phyloP scores from a whole-genome alignment of 306 rosid species.

The Begonia masoniana region DNA sequence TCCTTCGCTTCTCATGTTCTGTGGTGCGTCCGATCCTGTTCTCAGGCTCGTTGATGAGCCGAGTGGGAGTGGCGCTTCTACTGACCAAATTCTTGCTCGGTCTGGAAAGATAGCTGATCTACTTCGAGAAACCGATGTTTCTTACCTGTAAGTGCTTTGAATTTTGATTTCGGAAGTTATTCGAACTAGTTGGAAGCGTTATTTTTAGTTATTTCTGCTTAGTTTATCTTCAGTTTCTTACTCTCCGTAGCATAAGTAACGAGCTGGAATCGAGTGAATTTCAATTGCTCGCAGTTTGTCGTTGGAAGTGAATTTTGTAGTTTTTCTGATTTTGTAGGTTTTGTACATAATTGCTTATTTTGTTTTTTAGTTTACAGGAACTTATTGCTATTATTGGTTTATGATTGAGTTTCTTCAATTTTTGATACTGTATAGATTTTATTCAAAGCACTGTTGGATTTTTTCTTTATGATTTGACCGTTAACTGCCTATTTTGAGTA shows the following conservation, averaged over 20 bases:
- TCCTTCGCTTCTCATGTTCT: conserved; percentile 89
- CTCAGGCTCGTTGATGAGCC: conserved; percentile 53
- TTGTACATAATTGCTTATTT: not conserved
- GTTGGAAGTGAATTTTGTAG: not conserved
- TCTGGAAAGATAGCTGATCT: conserved; percentile 75
- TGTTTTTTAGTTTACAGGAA: not conserved
- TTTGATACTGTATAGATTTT: too few species aligned
- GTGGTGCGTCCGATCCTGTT: conserved; percentile 61
- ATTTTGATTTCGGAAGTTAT: conserved; percentile 11
- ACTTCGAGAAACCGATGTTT: conserved; percentile 69
- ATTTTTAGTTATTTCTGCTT: not conserved
- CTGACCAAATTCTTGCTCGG: conserved; percentile 45
- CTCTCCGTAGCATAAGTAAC: too few species aligned
- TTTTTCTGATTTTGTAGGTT: not conserved
- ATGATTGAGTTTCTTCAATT: too few species aligned
- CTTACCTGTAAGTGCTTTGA: conserved; percentile 59
- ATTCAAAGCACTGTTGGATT: too few species aligned
- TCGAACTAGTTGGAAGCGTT: conserved; percentile 8
- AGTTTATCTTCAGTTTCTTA: not conserved
- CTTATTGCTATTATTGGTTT: too few species aligned
- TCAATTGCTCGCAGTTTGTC: not conserved
- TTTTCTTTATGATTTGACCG: not conserved
- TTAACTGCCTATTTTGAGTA: not conserved
- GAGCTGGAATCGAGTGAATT: not conserved
- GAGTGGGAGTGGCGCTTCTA: conserved; percentile 12